Percentiles rank a stretch among this genome's conserved stretches.
phyloP scores from a whole-genome alignment of 2,329 filamentous ascomycete species.

The Claviceps fusiformis region DNA sequence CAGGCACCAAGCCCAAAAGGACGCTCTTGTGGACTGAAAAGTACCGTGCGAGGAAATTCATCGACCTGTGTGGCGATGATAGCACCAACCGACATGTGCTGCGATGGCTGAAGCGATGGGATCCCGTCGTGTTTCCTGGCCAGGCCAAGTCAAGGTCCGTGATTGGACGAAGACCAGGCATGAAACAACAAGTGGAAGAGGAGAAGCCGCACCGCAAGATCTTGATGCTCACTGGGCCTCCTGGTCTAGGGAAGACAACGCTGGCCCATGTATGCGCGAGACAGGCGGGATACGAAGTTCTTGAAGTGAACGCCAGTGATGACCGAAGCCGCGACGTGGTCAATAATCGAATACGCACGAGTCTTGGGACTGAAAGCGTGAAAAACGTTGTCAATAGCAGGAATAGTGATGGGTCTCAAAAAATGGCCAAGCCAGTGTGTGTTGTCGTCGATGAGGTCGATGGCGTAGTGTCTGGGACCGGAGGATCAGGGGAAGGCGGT shows the following conservation, averaged over 20 bases:
- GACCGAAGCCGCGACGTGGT: slow-evolving; percentile 85
- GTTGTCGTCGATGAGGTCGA: slow-evolving; percentile 96
- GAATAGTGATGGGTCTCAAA: slow-evolving; percentile 43
- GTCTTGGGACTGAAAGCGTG: slow-evolving; percentile 87
- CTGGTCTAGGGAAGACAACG: slow-evolving; percentile 90
- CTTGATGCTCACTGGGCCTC: slow-evolving; percentile 77
- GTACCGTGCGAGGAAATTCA: slow-evolving; percentile 82
- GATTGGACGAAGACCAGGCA: slow-evolving; percentile 26
- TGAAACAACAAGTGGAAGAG: slow-evolving; percentile 37
- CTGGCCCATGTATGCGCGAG: slow-evolving; percentile 88
- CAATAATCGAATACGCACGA: slow-evolving; percentile 79
- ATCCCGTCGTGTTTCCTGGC: slow-evolving; percentile 79
- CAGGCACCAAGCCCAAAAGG: slow-evolving; percentile 28
- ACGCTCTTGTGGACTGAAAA: slow-evolving; percentile 89
- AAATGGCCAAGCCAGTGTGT: slow-evolving; percentile 74
- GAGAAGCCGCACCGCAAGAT: slow-evolving; percentile 79
- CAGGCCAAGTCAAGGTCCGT: slow-evolving; percentile 45
- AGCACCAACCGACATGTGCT: slow-evolving; percentile 82
- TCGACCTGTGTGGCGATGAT: slow-evolving; percentile 89
- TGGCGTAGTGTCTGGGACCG: slow-evolving; percentile 73
- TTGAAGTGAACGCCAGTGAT: slow-evolving; percentile 97
- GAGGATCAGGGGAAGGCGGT: slow-evolving; percentile 70
- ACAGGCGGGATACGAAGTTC: slow-evolving; percentile 89
- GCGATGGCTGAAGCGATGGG: slow-evolving; percentile 90
- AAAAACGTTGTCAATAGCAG: slow-evolving; percentile 54